Evolutionary conservation across 306 rosid species (phyloP), one percentile per base, ranked within the genome.

Genomic region (Glycine soja): DNA sequence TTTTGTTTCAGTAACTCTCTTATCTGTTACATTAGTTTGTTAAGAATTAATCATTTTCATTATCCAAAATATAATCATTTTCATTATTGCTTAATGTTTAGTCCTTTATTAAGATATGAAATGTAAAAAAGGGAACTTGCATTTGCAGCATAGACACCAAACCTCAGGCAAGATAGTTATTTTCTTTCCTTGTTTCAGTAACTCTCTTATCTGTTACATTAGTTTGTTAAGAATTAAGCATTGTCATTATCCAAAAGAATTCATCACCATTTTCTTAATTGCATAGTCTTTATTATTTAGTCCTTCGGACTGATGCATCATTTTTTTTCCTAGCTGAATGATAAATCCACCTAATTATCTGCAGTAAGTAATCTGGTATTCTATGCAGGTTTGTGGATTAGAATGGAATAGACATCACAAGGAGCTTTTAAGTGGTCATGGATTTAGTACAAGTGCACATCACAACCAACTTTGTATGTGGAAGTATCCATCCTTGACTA

Each of bases 401-500:
- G 91, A 93, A 79, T 93, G 97, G 97, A 93, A 93, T 77, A 90
- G 80, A 78, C 94, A 93, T 84, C 91, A 88, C 83, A 91, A 82
- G 70, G 97, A 91, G 85, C 58, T 93, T 73, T 75, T 93, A 80
- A 93, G 97, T 76, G 97, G 91, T 10, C 97, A 93, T 78, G 97
- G 97, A 42, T 93, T 84, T 69, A 87, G 92, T 45, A 61, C 71
- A 54, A 48, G 65, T 14, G 59, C 61, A 76, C 74, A 61, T 59
- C 69, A 61, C 86, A 86, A 90, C 80, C 91, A 87, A 82, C 89
- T 93, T 34, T 88, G 86, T 78, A 56, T 93, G 83, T 93, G 97
- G 97, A 86, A 69, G 69, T 93, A 91, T 83, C 96, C 97, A 10
- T 89, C 96, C 40, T 90, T 93, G 94, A 75, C 84, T 32, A 88